phyloP scores from a whole-genome alignment of 2,329 filamentous ascomycete genomes.

The Cadophora sp. region DNA sequence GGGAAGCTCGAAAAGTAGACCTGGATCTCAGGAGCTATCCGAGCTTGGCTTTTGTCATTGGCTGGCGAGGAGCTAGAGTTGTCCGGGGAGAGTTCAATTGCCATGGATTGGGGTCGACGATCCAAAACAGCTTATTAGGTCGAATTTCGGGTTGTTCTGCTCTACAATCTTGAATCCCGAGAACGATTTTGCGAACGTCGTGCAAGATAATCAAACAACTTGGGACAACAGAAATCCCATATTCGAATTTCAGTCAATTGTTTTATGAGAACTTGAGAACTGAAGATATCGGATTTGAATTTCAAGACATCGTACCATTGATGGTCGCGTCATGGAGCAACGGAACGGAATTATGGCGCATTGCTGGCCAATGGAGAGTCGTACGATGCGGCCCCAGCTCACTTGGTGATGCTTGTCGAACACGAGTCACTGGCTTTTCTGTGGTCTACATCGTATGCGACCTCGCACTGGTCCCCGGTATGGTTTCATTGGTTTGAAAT shows the following conservation, averaged over 20 bases:
- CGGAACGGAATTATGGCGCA: slow-evolving; percentile 35
- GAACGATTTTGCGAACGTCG: neutral
- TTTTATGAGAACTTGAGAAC: neutral
- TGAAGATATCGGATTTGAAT: neutral
- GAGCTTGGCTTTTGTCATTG: slow-evolving; percentile 10
- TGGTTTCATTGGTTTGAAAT: slow-evolving; percentile 9
- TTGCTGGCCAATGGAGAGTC: slow-evolving; percentile 8
- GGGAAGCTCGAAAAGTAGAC: slow-evolving; percentile 13
- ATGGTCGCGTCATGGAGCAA: slow-evolving; percentile 32
- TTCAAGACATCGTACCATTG: neutral
- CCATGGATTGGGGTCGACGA: neutral
- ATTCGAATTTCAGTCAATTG: neutral
- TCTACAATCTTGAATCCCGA: neutral
- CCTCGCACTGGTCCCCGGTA: slow-evolving; percentile 7
- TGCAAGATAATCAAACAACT: neutral
- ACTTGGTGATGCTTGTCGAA: slow-evolving; percentile 16
- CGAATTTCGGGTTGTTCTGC: neutral
- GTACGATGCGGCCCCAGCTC: slow-evolving; percentile 1
- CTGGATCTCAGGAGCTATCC: slow-evolving; percentile 16
- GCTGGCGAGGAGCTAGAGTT: neutral
- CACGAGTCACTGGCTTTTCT: slow-evolving; percentile 26
- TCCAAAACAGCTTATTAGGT: neutral
- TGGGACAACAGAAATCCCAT: neutral
- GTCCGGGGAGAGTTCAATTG: neutral
- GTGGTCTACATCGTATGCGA: neutral